Conservation (phyloP, 768 basidiomycete genomes). For the Termitomyces sp. region DNA sequence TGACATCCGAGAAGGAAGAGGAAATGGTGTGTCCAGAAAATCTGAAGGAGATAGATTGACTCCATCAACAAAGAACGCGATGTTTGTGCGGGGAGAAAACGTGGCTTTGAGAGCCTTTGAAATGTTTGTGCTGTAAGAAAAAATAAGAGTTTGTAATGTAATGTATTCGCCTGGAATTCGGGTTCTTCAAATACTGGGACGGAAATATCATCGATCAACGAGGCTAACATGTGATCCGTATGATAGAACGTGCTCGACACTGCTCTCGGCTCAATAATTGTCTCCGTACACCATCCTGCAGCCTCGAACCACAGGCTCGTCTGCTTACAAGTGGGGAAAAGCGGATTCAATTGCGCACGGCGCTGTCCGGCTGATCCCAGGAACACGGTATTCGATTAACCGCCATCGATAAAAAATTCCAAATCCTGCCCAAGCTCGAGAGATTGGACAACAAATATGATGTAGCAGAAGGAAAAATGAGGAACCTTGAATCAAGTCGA, state of each 20-base stretch:
- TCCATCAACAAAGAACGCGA: constrained; percentile 16
- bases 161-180: constrained; percentile 28
- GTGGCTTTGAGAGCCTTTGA: constrained; percentile 9
- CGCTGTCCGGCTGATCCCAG: constrained; percentile 17
- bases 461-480: constrained; percentile 23
- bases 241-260: constrained; percentile 19
- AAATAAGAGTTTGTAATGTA: constrained; percentile 14
- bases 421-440: constrained; percentile 21
- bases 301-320: constrained; percentile 22
- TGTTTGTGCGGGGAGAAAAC: constrained; percentile 21
- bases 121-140: constrained; percentile 9
- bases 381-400: constrained; percentile 13
- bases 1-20: constrained; percentile 1
- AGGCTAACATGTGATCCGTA: constrained; percentile 26
- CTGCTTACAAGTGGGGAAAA: constrained; percentile 12
- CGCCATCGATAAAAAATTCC: constrained; percentile 20
- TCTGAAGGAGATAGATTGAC: constrained; percentile 20
- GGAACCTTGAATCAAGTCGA: constrained; percentile 15
- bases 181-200: constrained; percentile 21
- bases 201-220: constrained; percentile 40
- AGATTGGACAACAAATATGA: constrained; percentile 15
- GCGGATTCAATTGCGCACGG: constrained; percentile 15
- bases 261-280: constrained; percentile 16
- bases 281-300: constrained; percentile 12
- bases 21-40: neutral